Conservation (phyloP, 2,329 filamentous ascomycete species). For the Lachnellula hyalina region DNA sequence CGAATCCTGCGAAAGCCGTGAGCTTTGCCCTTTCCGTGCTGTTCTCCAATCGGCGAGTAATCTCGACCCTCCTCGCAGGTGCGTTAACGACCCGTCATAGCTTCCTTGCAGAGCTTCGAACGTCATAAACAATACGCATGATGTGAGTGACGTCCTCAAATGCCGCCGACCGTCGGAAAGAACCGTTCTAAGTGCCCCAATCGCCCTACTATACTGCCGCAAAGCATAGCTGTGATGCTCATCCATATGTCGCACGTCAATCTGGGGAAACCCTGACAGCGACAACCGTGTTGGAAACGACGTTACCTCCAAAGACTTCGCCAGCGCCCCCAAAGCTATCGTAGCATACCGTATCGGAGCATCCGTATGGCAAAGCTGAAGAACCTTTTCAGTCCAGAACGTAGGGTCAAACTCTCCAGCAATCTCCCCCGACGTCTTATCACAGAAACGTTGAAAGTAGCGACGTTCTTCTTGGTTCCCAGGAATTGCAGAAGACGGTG, state of each 20-base stretch:
- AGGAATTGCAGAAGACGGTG: slow-evolving; percentile 26
- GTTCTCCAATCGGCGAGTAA: slow-evolving; percentile 30
- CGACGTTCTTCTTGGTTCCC: slow-evolving; percentile 26
- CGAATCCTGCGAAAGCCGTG: slow-evolving; percentile 29
- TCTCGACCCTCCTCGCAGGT: slow-evolving; percentile 28
- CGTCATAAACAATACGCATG: slow-evolving; percentile 30
- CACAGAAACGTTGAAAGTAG: slow-evolving; percentile 31
- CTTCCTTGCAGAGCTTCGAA: slow-evolving; percentile 30
- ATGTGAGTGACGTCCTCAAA: slow-evolving; percentile 28
- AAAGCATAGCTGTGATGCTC: slow-evolving; percentile 30
- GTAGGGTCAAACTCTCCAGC: slow-evolving; percentile 28
- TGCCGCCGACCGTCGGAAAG: slow-evolving; percentile 28
- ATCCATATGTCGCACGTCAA: slow-evolving; percentile 28
- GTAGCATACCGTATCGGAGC: slow-evolving; percentile 28
- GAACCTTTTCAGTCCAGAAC: slow-evolving; percentile 31
- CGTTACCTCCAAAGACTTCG: slow-evolving; percentile 28
- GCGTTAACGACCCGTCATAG: slow-evolving; percentile 29
- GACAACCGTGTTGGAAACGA: slow-evolving; percentile 28
- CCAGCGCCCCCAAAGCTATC: slow-evolving; percentile 28
- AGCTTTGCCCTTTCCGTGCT: slow-evolving; percentile 25
- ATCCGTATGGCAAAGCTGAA: slow-evolving; percentile 29
- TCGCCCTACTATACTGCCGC: slow-evolving; percentile 28
- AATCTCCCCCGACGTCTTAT: slow-evolving; percentile 29
- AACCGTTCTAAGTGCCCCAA: slow-evolving; percentile 24
- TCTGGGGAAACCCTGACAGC: slow-evolving; percentile 29